A percentile compares a stretch with the other conserved stretches of the same genome.
Evolutionary conservation across 768 basidiomycete genomes (phyloP).

Genomic region (Mrakia hoshinonis): DNA sequence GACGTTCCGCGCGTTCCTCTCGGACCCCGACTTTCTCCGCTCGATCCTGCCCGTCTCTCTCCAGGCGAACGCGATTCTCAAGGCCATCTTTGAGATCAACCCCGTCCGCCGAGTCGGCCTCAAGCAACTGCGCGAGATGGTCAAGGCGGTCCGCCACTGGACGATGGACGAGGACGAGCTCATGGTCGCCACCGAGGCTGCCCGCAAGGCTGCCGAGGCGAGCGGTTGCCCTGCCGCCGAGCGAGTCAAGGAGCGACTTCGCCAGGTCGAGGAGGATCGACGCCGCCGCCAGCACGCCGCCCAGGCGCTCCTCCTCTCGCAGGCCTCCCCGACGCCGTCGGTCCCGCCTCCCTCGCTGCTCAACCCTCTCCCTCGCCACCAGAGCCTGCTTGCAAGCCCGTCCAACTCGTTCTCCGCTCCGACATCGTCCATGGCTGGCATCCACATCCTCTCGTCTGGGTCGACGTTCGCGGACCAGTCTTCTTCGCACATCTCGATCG

Average conservation of each 20-base stretch:
- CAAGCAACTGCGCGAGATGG: constrained; percentile 51
- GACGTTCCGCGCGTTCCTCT: constrained; percentile 67
- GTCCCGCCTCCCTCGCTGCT: background rate
- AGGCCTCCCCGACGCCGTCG: background rate
- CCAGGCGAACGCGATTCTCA: constrained; percentile 58
- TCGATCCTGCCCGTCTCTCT: constrained; percentile 64
- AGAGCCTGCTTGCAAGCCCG: background rate
- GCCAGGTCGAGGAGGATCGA: background rate
- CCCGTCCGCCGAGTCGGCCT: constrained; percentile 58
- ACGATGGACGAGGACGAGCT: constrained; percentile 25
- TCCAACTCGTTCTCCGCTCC: background rate
- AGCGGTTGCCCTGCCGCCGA: constrained; percentile 1
- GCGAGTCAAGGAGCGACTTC: background rate
- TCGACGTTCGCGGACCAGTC: background rate
- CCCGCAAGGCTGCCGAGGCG: constrained; percentile 18
- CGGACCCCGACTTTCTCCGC: constrained; percentile 57
- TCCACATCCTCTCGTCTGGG: background rate
- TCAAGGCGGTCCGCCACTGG: constrained; percentile 40
- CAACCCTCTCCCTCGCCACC: background rate
- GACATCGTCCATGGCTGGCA: background rate
- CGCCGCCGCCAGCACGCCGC: background rate
- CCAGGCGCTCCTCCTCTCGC: background rate
- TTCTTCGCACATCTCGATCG: background rate
- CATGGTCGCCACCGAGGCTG: constrained; percentile 6
- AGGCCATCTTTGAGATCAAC: constrained; percentile 62